Evolutionary conservation across 1,284 basidiomycete species (phyloP).

Genomic region (Apiotrichum sp.): DNA sequence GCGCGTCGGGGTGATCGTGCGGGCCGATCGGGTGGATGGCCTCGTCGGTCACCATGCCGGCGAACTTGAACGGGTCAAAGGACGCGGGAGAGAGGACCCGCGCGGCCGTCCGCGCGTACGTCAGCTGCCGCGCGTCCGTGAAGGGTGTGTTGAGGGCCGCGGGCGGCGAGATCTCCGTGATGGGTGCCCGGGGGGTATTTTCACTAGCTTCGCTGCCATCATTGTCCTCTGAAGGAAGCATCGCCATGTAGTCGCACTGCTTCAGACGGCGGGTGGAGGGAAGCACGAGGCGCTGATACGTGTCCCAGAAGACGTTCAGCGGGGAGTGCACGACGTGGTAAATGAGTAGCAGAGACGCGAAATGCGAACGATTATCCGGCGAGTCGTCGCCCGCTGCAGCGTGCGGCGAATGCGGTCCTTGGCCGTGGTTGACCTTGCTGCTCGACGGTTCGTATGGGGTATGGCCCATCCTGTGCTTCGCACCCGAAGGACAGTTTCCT

Average conservation of each 20-base stretch:
- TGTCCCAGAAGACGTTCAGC: slow-evolving; percentile 3
- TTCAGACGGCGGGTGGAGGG: not conserved
- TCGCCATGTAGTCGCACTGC: not conserved
- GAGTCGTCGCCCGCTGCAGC: not conserved
- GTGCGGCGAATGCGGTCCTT: not conserved
- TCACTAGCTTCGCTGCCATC: not conserved
- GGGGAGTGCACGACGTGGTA: slow-evolving; percentile 30
- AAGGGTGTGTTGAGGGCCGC: not conserved
- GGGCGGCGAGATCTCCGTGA: not conserved
- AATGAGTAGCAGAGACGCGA: slow-evolving; percentile 28
- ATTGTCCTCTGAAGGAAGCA: not conserved
- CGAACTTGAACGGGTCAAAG: slow-evolving; percentile 31
- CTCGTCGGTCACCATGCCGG: slow-evolving; percentile 8
- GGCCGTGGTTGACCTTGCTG: not conserved
- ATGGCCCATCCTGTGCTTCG: too few species aligned
- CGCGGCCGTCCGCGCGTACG: slow-evolving; percentile 11
- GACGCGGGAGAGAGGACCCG: slow-evolving; percentile 20
- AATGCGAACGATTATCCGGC: slow-evolving; percentile 19
- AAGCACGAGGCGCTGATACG: slow-evolving; percentile 2
- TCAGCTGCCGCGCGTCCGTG: not conserved
- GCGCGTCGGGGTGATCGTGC: slow-evolving; percentile 1
- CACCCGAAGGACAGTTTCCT: not conserved
- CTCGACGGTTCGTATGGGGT: too few species aligned
- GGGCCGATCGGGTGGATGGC: not conserved
- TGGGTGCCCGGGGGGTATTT: too few species aligned